Evolutionary conservation across 371 early-diverging fungal genomes (phyloP).

Genomic region (Mucor irregularis): DNA sequence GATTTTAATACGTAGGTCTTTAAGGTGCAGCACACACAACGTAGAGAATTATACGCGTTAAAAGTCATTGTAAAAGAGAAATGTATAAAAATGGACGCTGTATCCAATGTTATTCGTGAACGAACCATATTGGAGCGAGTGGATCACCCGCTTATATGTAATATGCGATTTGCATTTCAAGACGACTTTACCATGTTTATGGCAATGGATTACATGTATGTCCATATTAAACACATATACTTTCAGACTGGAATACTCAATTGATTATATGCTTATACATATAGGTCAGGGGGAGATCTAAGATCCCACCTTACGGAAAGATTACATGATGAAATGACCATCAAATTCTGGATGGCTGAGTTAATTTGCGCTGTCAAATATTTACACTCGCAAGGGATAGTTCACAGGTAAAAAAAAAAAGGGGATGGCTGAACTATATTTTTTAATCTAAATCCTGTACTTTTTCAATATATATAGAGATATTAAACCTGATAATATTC

Average conservation of each 20-base stretch:
- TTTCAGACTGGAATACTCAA: no score
- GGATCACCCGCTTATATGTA: conserved; percentile 72
- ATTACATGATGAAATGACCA: conserved; percentile 59
- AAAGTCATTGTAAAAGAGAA: conserved; percentile 76
- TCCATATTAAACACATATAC: background rate
- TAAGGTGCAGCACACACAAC: conserved; percentile 62
- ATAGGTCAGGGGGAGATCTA: conserved; percentile 76
- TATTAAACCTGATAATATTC: conserved; percentile 77
- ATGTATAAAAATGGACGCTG: conserved; percentile 66
- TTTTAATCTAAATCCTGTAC: background rate
- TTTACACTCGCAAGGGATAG: conserved; percentile 68
- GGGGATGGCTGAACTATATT: background rate
- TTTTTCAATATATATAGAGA: conserved; percentile 60
- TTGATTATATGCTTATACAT: background rate
- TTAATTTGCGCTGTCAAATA: conserved; percentile 66
- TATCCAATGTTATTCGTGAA: conserved; percentile 72
- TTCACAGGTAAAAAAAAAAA: conserved; percentile 56
- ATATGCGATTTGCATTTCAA: conserved; percentile 79
- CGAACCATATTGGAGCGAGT: conserved; percentile 71
- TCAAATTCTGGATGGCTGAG: conserved; percentile 74
- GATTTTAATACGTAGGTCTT: conserved; percentile 48
- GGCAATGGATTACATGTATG: conserved; percentile 78
- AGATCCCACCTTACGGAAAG: conserved; percentile 69
- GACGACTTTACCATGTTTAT: conserved; percentile 75
- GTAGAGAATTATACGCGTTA: conserved; percentile 65